Base-by-base conservation (phyloP, 1,284 basidiomycete species). In the Mrakiaceae sp. region DNA sequence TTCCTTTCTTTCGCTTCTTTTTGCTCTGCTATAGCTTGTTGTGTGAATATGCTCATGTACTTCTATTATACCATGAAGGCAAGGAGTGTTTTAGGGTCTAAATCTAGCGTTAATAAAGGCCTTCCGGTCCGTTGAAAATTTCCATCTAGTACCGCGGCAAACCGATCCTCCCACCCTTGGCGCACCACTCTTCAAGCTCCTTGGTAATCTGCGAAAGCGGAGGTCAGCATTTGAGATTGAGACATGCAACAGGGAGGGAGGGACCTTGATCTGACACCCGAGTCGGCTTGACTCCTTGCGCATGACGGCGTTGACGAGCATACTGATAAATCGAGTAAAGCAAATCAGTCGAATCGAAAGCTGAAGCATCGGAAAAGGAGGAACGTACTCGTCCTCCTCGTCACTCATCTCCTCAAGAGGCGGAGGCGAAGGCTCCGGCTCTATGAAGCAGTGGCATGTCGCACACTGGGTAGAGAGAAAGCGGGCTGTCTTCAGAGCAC, bases 371-470 rank as follows among this genome's bases (percentile, higher is more conserved):
- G 16, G 7, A 7, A 58, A 47, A 8, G 55, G 16, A 27, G 44
- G 47, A 52, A 64, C 63, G 5, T 11, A 64, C 63, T 78, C 77
- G 46, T 72, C 67, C 67, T 78, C 77, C 14, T 71, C 73, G 48
- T 78, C 77, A 2, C 68, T 65, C 3, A 73, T 63, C 42, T 74
- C 71, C 2, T 68, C 57, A 0, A 74, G 69, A 0, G 74, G 74
- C 7, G 73, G 67, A 3, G 67, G 55, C 2, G 60, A 10, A 8
- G 71, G 69, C 1, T 44, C 40, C 3, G 67, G 52, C 0, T 68
- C 60, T 4, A 78, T 60, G 66, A 76, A 77, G 39, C 76, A 64
- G 64, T 78, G 76, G 60, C 76, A 78, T 2, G 76, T 78, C 16
- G 76, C 76, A 69, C 76, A 78, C 72, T 78, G 73, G 73, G 64